Percentiles rank a stretch among this genome's conserved stretches.
Conservation (phyloP, 1,139 yeast genomes). For the Suhomyces bolitotheri region DNA sequence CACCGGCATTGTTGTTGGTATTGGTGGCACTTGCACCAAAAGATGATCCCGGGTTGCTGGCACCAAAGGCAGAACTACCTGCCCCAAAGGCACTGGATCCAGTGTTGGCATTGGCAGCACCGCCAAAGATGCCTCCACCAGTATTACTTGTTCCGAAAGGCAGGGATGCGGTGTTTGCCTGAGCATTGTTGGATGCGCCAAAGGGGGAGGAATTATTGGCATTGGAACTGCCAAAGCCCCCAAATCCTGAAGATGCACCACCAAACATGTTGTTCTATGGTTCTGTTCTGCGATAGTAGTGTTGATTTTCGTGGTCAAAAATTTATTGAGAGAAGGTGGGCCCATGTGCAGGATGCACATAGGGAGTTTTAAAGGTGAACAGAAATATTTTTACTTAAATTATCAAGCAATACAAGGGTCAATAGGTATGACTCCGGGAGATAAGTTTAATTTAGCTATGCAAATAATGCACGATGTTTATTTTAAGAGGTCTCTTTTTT, state of each 20-base stretch:
- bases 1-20: slow-evolving; percentile 12
- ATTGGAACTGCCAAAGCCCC: slow-evolving; percentile 23
- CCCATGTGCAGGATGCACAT: no score
- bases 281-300: slow-evolving; percentile 1
- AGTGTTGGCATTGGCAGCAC: slow-evolving; percentile 2
- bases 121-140: slow-evolving; percentile 20
- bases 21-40: slow-evolving; percentile 14
- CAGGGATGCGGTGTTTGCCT: slow-evolving; percentile 13
- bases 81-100: slow-evolving; percentile 6
- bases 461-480: no score
- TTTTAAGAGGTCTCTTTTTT: no score
- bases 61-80: slow-evolving; percentile 3
- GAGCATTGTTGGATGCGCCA: slow-evolving; percentile 12
- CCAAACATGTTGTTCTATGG: slow-evolving; percentile 25
- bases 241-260: slow-evolving; percentile 25
- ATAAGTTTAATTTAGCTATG: no score
- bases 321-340: no score
- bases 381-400: no score
- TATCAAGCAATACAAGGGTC: no score
- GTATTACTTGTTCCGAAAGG: slow-evolving; percentile 27
- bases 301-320: slow-evolving; percentile 1
- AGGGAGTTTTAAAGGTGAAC: no score
- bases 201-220: slow-evolving; percentile 18
- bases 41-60: slow-evolving; percentile 13
- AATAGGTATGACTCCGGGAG: no score